phyloP scores from a whole-genome alignment of 2,329 filamentous ascomycete genomes.

The Pyrenochaeta sp. region DNA sequence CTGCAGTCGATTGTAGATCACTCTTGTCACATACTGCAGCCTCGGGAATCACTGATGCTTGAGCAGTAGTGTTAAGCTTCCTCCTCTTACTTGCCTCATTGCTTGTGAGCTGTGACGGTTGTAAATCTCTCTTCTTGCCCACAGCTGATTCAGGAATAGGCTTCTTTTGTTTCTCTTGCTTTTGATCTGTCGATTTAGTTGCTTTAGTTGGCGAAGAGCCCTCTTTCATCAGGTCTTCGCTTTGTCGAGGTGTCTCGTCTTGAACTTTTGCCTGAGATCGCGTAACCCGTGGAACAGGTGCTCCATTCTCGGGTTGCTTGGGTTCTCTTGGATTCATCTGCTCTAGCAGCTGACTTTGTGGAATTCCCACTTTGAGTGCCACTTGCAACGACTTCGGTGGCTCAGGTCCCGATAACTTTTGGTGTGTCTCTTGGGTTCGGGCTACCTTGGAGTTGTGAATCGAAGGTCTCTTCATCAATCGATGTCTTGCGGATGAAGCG shows the following conservation, averaged over 20 bases:
- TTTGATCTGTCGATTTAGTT: slow-evolving; percentile 34
- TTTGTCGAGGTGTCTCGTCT: slow-evolving; percentile 1
- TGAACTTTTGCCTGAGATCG: slow-evolving; percentile 15
- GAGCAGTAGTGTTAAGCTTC: slow-evolving; percentile 1
- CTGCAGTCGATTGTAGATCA: neutral
- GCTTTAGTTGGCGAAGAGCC: too few species aligned
- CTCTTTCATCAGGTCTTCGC: neutral
- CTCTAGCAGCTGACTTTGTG: too few species aligned
- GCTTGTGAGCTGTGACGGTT: neutral
- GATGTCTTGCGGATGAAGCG: slow-evolving; percentile 21
- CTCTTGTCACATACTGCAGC: too few species aligned
- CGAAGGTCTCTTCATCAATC: slow-evolving; percentile 26
- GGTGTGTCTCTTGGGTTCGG: neutral
- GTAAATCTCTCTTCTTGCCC: neutral
- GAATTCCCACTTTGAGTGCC: too few species aligned
- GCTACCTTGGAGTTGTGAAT: slow-evolving; percentile 24
- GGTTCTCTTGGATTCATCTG: slow-evolving; percentile 5
- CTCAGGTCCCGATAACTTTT: neutral
- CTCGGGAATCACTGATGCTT: too few species aligned
- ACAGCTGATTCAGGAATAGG: neutral
- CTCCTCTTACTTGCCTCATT: slow-evolving; percentile 3
- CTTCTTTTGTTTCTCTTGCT: slow-evolving; percentile 7
- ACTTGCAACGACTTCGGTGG: too few species aligned
- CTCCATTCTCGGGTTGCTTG: slow-evolving; percentile 6
- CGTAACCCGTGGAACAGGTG: slow-evolving; percentile 7